phyloP scores from a whole-genome alignment of 2,329 filamentous ascomycete species.

The Neonectria hederae region DNA sequence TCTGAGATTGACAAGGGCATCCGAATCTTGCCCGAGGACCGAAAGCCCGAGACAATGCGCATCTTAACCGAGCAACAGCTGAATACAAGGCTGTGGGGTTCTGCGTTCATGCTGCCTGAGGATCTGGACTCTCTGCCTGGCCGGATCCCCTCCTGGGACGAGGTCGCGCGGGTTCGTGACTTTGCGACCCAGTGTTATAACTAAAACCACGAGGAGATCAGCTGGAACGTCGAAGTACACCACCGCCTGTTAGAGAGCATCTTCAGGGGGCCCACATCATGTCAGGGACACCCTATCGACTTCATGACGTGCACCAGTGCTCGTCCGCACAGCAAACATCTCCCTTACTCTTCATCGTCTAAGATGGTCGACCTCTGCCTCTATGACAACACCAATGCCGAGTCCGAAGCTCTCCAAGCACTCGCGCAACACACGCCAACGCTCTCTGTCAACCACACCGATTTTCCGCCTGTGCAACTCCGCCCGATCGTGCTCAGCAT shows the following conservation, averaged over 20 bases:
- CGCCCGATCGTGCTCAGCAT: too few species aligned
- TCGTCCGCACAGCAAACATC: background rate
- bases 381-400: background rate
- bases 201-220: background rate
- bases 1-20: background rate
- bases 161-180: background rate
- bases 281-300: background rate
- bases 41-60: background rate
- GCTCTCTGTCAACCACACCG: too few species aligned
- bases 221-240: background rate
- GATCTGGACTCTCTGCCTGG: background rate
- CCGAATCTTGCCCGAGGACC: too few species aligned
- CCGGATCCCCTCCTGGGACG: background rate
- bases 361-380: background rate
- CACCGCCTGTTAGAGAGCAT: background rate
- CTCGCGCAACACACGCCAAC: background rate
- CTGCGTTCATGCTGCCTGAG: too few species aligned
- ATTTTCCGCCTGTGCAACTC: too few species aligned
- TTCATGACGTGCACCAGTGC: background rate
- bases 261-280: background rate
- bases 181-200: background rate
- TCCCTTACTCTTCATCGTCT: background rate
- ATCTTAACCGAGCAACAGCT: too few species aligned
- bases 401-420: background rate
- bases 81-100: too few species aligned